Conservation (phyloP, 2,329 filamentous ascomycete genomes). For the Colletotrichum paranaense region DNA sequence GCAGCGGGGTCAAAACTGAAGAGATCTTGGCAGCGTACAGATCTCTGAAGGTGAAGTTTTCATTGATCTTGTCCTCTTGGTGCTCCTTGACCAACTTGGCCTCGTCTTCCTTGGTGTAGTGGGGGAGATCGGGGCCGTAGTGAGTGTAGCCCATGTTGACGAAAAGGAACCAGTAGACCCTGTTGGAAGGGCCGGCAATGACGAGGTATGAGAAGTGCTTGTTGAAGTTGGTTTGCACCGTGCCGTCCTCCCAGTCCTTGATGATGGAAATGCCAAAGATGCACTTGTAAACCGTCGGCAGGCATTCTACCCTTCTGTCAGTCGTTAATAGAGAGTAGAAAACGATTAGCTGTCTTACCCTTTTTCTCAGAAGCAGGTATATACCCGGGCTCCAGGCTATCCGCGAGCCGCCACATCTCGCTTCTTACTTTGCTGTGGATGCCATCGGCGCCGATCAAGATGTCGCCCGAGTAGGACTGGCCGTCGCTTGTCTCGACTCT, state of each 20-base stretch:
- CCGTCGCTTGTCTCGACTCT: conserved; percentile 5
- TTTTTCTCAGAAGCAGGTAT: conserved; percentile 37
- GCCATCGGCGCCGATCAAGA: conserved; percentile 49
- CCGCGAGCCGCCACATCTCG: conserved; percentile 42
- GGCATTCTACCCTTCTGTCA: not conserved
- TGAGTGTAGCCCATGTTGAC: conserved; percentile 23
- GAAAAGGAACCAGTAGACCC: conserved; percentile 51
- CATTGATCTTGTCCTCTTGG: conserved; percentile 37
- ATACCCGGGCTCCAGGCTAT: conserved; percentile 39
- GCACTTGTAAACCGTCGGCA: conserved; percentile 43
- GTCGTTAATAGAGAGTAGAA: not conserved
- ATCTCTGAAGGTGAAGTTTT: conserved; percentile 43
- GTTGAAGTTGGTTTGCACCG: conserved; percentile 38
- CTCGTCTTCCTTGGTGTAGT: conserved; percentile 47
- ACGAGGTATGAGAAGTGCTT: conserved; percentile 42
- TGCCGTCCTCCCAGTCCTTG: conserved; percentile 38
- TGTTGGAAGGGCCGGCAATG: conserved; percentile 42
- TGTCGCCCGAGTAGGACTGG: conserved; percentile 6
- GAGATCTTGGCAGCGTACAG: conserved; percentile 43
- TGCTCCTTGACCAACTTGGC: conserved; percentile 41
- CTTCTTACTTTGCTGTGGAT: conserved; percentile 50
- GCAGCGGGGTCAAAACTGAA: conserved; percentile 46
- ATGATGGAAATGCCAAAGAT: conserved; percentile 51
- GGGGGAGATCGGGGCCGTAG: conserved; percentile 38
- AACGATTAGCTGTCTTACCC: conserved; percentile 34